phyloP scores from a whole-genome alignment of 768 basidiomycete species.

The Kwoniella botswanensis region DNA sequence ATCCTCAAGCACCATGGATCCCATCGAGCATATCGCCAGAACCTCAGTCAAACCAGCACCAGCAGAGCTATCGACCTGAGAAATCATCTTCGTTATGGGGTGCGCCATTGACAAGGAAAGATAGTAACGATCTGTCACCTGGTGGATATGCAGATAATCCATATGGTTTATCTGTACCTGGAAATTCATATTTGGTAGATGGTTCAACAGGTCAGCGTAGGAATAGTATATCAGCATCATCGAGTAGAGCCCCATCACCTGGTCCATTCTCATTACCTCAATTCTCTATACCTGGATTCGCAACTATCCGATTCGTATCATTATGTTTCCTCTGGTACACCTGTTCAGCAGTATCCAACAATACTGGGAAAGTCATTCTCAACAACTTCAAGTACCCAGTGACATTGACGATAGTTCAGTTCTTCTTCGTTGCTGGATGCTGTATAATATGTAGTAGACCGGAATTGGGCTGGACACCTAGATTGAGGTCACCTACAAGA shows the following conservation, averaged over 20 bases:
- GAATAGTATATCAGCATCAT: slow-evolving; percentile 25
- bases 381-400: slow-evolving; percentile 91
- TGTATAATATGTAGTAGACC: slow-evolving; percentile 74
- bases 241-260: slow-evolving; percentile 31
- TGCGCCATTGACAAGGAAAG: slow-evolving; percentile 6
- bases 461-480: slow-evolving; percentile 58
- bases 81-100: slow-evolving; percentile 16
- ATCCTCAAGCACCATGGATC: slow-evolving; percentile 17
- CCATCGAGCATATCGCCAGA: slow-evolving; percentile 8
- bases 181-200: slow-evolving; percentile 1
- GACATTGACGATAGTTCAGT: slow-evolving; percentile 96
- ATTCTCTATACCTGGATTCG: slow-evolving; percentile 31
- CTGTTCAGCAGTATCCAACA: slow-evolving; percentile 89
- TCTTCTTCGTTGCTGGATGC: slow-evolving; percentile 88
- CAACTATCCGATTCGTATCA: slow-evolving; percentile 66
- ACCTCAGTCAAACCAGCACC: background rate
- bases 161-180: slow-evolving; percentile 14
- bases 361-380: slow-evolving; percentile 94
- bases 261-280: slow-evolving; percentile 36
- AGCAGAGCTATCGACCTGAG: slow-evolving; percentile 16
- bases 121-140: slow-evolving; percentile 20
- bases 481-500: slow-evolving; percentile 71
- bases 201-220: slow-evolving; percentile 6
- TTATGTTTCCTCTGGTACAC: slow-evolving; percentile 92
- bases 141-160: slow-evolving; percentile 23